Evolutionary conservation across 306 rosid species (phyloP).

Genomic region (Rosa lucieae): DNA sequence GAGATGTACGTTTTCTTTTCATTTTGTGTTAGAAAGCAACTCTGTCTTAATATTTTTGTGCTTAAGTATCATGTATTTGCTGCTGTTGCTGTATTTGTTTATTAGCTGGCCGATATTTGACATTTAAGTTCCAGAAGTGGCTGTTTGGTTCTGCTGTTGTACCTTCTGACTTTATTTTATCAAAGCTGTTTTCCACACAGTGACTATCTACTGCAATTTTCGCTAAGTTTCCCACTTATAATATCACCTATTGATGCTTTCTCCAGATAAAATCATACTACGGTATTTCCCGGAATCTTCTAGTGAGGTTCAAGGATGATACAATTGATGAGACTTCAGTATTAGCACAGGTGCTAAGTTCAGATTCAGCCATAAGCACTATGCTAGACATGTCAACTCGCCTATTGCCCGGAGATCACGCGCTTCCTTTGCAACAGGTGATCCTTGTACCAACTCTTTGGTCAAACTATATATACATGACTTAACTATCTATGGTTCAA

Average conservation of each 20-base stretch:
- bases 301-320: conserved; percentile 84
- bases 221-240: conserved; percentile 3
- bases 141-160: neutral
- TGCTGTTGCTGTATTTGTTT: neutral
- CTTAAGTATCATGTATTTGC: neutral
- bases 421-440: conserved; percentile 96
- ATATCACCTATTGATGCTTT: conserved; percentile 15
- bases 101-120: neutral
- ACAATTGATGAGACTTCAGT: conserved; percentile 77
- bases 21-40: neutral
- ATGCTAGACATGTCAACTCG: conserved; percentile 96
- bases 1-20: neutral
- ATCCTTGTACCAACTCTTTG: conserved; percentile 5
- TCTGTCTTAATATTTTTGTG: neutral
- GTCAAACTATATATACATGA: neutral
- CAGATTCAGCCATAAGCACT: conserved; percentile 88
- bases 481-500: neutral
- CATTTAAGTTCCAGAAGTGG: neutral
- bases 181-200: neutral
- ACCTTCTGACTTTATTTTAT: neutral
- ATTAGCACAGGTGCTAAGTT: conserved; percentile 80
- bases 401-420: conserved; percentile 84
- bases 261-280: conserved; percentile 92
- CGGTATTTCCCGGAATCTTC: conserved; percentile 86
- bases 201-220: neutral